phyloP scores from a whole-genome alignment of 371 early-diverging fungal genomes.

The Rhizomucor pusillus region DNA sequence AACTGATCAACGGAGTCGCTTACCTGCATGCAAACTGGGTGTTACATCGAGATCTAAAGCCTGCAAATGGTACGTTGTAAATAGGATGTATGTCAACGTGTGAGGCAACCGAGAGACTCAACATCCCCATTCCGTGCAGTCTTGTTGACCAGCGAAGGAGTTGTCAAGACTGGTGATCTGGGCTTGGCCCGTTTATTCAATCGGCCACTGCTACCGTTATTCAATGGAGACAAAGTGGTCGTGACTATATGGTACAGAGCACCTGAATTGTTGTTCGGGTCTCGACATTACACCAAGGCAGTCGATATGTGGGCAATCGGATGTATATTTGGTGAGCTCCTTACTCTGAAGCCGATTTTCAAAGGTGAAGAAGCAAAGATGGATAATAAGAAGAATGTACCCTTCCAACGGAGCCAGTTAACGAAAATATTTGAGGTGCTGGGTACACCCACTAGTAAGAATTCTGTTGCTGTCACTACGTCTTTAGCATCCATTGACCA shows the following conservation, averaged over 20 bases:
- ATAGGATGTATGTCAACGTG: neutral
- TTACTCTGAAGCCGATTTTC: slow-evolving; percentile 87
- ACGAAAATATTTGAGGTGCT: slow-evolving; percentile 88
- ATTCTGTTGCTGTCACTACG: neutral
- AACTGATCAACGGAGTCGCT: slow-evolving; percentile 87
- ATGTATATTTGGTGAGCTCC: slow-evolving; percentile 93
- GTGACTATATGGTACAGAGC: slow-evolving; percentile 98
- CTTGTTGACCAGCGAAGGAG: slow-evolving; percentile 79
- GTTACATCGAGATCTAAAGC: slow-evolving; percentile 89
- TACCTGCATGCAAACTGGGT: slow-evolving; percentile 94
- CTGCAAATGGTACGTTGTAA: slow-evolving; percentile 68
- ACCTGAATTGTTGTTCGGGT: slow-evolving; percentile 93
- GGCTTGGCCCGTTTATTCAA: slow-evolving; percentile 88
- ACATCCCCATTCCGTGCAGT: slow-evolving; percentile 34
- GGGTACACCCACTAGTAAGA: slow-evolving; percentile 83
- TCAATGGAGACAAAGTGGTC: slow-evolving; percentile 90
- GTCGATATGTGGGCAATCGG: slow-evolving; percentile 96
- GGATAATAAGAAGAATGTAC: slow-evolving; percentile 83
- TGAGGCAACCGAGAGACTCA: too few relatives aligned
- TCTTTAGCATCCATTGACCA: neutral
- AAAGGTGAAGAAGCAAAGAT: slow-evolving; percentile 95
- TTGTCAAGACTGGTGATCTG: slow-evolving; percentile 90
- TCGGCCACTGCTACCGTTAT: slow-evolving; percentile 79
- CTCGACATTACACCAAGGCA: slow-evolving; percentile 89
- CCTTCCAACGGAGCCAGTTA: slow-evolving; percentile 89